A percentile compares a stretch with the other conserved stretches of the same genome.
phyloP scores from a whole-genome alignment of 148 eudicot genomes.

The Fallopia convolvulus region DNA sequence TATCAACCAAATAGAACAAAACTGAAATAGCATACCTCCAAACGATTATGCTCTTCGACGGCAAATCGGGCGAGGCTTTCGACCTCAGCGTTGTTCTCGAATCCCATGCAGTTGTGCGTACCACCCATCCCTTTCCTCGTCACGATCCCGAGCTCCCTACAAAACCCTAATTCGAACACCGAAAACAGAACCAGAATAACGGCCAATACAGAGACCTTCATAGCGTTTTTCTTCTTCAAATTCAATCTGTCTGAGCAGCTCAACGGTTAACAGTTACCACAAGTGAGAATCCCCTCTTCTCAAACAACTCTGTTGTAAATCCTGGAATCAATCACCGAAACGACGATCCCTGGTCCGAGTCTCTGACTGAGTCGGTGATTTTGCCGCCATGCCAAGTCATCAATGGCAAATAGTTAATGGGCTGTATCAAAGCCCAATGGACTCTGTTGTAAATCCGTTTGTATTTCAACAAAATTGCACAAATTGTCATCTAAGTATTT shows the following conservation, averaged over 20 bases:
- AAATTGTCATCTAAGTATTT: background rate
- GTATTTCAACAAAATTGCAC: background rate
- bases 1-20: background rate
- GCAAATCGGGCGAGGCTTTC: conserved; percentile 12
- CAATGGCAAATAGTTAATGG: background rate
- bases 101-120: background rate
- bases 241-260: background rate
- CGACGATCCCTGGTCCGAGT: background rate
- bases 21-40: background rate
- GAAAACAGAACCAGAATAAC: background rate
- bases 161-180: conserved; percentile 8
- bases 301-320: background rate
- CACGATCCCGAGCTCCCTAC: background rate
- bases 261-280: background rate
- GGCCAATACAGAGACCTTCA: conserved; percentile 7
- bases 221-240: background rate
- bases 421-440: background rate
- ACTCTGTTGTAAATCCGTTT: background rate
- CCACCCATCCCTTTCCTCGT: background rate
- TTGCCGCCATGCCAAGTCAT: conserved; percentile 1
- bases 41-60: conserved; percentile 11
- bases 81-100: background rate
- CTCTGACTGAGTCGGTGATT: background rate
- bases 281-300: background rate
- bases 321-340: background rate